Evolutionary conservation across 495 filamentous ascomycete genomes (phyloP), one percentile per base, ranked within the genome.

Genomic region (Immersiella caudata): DNA sequence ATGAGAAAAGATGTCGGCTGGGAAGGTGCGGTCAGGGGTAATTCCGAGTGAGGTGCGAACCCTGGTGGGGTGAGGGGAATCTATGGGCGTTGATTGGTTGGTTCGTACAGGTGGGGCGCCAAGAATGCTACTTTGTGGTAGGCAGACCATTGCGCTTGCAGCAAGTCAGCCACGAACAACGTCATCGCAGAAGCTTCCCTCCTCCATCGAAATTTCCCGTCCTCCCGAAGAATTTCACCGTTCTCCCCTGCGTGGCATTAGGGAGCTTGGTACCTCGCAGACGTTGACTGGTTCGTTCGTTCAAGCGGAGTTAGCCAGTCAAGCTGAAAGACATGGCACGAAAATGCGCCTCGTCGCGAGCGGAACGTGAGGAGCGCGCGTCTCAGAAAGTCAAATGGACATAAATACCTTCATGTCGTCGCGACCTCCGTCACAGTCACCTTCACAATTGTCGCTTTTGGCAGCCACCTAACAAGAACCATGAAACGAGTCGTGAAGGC

Each of bases 71-170:
- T 49, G 40, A 49, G 40, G 9, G 8, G 40, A 9, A 8, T 8
- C 9, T 9, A 49, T 18, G 18, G 40, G 9, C 8, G 18, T 49
- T 49, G 51, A 55, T 22, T 55, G 51, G 51, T 20, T 55, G 7
- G 51, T 56, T 56, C 52, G 52, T 56, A 56, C 52, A 56, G 21
- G 52, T 56, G 2, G 52, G 52, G 16, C 52, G 52, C 52, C 52
- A 5, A 22, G 52, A 56, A 56, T 3, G 18, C n/a, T 9, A 55
- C 20, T 20, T 55, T 7, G 20, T 55, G 7, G 51, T 49, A 49
- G 40, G 40, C 8, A 49, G 9, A 49, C 40, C 8, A 49, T 18
- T 9, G 40, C 40, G 18, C 40, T 18, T 8, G 40, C 40, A 7
- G 51, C n/a, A n/a, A 20, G 12, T 55, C 51, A 8, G 51, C 51